Base-by-base conservation (phyloP, 2,329 filamentous ascomycete species). In the Xylaria digitata region DNA sequence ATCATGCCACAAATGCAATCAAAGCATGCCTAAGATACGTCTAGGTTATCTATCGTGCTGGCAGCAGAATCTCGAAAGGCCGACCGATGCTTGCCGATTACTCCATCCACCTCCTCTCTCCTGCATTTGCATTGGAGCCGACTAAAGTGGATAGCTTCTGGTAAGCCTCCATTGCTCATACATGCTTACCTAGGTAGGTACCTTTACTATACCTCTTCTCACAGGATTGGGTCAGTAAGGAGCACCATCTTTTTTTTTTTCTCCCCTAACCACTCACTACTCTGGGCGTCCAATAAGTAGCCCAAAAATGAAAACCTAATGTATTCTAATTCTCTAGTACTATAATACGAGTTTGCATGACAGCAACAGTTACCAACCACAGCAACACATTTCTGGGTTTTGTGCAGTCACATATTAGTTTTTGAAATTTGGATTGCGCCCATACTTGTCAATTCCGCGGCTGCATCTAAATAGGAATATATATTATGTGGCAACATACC, bases 81-180 rank as follows among this genome's bases (percentile, higher is more conserved):
- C n/a, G n/a, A 52, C 61, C 53, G 53, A 37, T 52, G 53, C 30
- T 58, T 52, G 43, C 37, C 45, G 45, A n/a, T 21, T 63, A 30
- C 30, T 23, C 52, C 46, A 34, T 46, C n/a, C 34, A 9, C 45
- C 23, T 42, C 48, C 26, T 40, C 48, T 57, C 37, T 23, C 45
- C 53, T n/a, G 37, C 32, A 54, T 53, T 46, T 30, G 32, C 34
- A 52, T 53, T 50, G 32, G 59, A 53, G 49, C 34, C 42, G 32
- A 37, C 2, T 21, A 53, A 32, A 34, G 59, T 63, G 64, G 64
- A 43, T 49, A 37, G 21, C 13, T 19, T 17, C 23, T 2, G 7
- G 11, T 13, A 32, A 30, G 34, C 26, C 37, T 43, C 37, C 37
- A 34, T 55, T 30, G 30, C 42, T 45, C n/a, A 40, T 3, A 17